Percentiles rank a stretch among this genome's conserved stretches.
Evolutionary conservation across 176 grass and related monocot species (phyloP).

Genomic region (Luzula sylvatica): DNA sequence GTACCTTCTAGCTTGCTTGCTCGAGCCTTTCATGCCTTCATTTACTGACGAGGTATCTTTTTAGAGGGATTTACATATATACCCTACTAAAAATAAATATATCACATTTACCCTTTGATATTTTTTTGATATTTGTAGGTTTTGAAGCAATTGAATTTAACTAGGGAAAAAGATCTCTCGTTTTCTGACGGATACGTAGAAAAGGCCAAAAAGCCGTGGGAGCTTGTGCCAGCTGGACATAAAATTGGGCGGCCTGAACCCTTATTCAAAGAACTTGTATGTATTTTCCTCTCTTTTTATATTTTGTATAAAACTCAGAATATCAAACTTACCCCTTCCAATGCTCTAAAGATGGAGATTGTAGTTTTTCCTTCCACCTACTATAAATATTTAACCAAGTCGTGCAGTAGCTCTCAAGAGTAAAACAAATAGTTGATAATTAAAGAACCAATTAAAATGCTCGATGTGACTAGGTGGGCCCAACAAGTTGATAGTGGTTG

Average conservation of each 20-base stretch:
- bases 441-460: too few species aligned
- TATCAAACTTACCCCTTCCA: too few species aligned
- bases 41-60: slow-evolving; percentile 51
- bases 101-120: too few species aligned
- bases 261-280: slow-evolving; percentile 83
- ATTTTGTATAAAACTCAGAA: neutral
- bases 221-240: slow-evolving; percentile 63
- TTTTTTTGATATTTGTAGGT: slow-evolving; percentile 34
- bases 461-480: too few species aligned
- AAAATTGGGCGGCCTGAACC: slow-evolving; percentile 73
- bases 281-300: slow-evolving; percentile 6
- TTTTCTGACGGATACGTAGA: slow-evolving; percentile 53
- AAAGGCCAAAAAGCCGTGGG: slow-evolving; percentile 72
- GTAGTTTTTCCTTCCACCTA: too few species aligned
- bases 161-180: slow-evolving; percentile 39
- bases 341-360: too few species aligned
- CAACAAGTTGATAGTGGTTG: too few species aligned
- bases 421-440: too few species aligned
- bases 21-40: slow-evolving; percentile 83
- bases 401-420: too few species aligned
- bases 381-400: too few species aligned
- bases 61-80: too few species aligned
- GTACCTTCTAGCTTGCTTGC: slow-evolving; percentile 76
- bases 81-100: neutral
- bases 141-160: slow-evolving; percentile 61